These are phyloP conservation scores for Exserohilum rostratum DNA, from an alignment of 2,329 filamentous ascomycete genomes.

Conservation along the genomic window DNA sequence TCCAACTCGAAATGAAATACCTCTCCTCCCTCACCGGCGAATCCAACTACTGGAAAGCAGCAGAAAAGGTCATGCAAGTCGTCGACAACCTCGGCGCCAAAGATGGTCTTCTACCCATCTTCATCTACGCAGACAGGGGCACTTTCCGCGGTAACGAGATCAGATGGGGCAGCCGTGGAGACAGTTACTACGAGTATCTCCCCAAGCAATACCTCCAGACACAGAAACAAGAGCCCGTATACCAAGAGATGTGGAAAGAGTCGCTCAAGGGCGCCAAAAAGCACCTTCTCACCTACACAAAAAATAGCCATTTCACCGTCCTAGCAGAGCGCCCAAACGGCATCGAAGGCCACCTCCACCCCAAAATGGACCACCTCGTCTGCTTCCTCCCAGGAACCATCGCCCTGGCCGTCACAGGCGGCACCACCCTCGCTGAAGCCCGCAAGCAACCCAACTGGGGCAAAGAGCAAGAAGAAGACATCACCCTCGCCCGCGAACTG, in stretches of 20 bases:
- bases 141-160: conserved; percentile 84
- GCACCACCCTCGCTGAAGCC: conserved; percentile 75
- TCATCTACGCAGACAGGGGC: conserved; percentile 79
- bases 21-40: conserved; percentile 93
- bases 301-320: conserved; percentile 80
- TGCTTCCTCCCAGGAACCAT: conserved; percentile 98
- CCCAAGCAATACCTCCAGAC: conserved; percentile 99
- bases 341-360: conserved; percentile 67
- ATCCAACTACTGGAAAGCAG: conserved; percentile 87
- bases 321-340: conserved; percentile 84
- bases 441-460: conserved; percentile 74
- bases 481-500: conserved; percentile 83
- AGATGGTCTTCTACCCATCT: conserved; percentile 91
- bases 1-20: conserved; percentile 98
- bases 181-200: conserved; percentile 98
- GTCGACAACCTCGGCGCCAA: conserved; percentile 80
- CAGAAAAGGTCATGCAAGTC: conserved; percentile 88
- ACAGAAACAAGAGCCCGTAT: conserved; percentile 80
- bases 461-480: conserved; percentile 81
- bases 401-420: conserved; percentile 83
- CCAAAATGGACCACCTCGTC: conserved; percentile 98
- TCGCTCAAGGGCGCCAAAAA: conserved; percentile 84
- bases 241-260: conserved; percentile 92
- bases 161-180: conserved; percentile 87
- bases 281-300: conserved; percentile 88